Evolutionary conservation across 2,329 filamentous ascomycete species (phyloP), one percentile per base, ranked within the genome.

Genomic region (Alternaria ventricosa): DNA sequence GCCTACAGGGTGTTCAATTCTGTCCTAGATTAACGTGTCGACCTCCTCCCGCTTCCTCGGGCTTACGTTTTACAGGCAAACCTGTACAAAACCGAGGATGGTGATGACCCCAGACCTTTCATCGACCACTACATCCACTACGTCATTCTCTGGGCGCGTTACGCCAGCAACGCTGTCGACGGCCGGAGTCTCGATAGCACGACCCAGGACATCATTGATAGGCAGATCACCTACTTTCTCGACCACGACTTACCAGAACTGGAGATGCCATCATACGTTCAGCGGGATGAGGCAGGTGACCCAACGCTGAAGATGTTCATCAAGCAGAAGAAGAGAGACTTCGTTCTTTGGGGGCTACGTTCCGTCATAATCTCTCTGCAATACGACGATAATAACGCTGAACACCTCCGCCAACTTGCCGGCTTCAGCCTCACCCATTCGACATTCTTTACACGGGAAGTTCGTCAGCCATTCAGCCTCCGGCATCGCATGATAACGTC

Each of bases 291-390:
- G 13, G 44, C 18, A 3, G 22, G 23, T 7, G 23, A 45, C 25
- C 15, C 46, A 33, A n/a, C 41, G 22, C 43, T 56, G 13, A 61
- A 62, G 9, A 20, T 43, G 12, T 61, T 73, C 23, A 30, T 76
- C 9, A 55, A 64, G 8, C 65, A 70, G 23, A 69, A 67, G 56
- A 62, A 73, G 49, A 64, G 71, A 18, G 69, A 73, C 33, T 64
- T 78, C 28, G 64, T 70, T 13, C 65, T 81, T 28, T 62, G 73
- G 18, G 64, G 75, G 44, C 50, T 67, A 44, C 70, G 77, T 15
- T 58, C 67, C 53, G 62, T 50, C 45, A 63, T 78, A 65, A 62
- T 74, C 3, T 68, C 73, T 9, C 55, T 79, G 50, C 59, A 70
- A 23, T 74, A 72, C 43, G 68, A 73, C 50, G 50, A 53, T 1